phyloP scores from a whole-genome alignment of 2,329 filamentous ascomycete species.

The Fusarium paranaense region DNA sequence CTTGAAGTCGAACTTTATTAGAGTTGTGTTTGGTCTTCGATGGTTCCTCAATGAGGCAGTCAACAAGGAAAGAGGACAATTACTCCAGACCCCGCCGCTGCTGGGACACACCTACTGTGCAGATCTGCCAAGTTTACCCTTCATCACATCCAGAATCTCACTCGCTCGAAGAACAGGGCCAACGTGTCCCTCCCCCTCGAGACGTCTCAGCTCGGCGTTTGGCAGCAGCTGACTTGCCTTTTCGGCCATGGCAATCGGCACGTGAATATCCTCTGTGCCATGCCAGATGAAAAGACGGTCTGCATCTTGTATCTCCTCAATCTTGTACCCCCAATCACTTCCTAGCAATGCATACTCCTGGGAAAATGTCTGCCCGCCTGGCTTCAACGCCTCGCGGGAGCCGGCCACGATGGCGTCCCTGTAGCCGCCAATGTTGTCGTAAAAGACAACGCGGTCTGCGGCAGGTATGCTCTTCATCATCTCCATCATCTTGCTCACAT shows the following conservation, averaged over 20 bases:
- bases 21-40: neutral
- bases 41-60: neutral
- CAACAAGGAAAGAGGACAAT: neutral
- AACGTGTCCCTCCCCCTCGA: neutral
- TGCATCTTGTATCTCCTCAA: conserved; percentile 44
- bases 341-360: conserved; percentile 47
- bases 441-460: neutral
- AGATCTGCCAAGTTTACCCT: neutral
- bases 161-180: neutral
- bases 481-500: neutral
- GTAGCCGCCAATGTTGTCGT: neutral
- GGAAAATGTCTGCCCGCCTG: neutral
- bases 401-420: neutral
- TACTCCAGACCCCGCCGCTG: neutral
- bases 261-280: conserved; percentile 47
- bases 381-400: neutral
- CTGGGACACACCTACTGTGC: neutral
- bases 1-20: neutral
- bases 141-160: neutral
- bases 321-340: conserved; percentile 48
- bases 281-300: conserved; percentile 48
- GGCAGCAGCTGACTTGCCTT: neutral
- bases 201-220: neutral
- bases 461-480: neutral
- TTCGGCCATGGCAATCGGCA: conserved; percentile 43